phyloP scores from a whole-genome alignment of 2,329 filamentous ascomycete species.

The Zymoseptoria passerinii region DNA sequence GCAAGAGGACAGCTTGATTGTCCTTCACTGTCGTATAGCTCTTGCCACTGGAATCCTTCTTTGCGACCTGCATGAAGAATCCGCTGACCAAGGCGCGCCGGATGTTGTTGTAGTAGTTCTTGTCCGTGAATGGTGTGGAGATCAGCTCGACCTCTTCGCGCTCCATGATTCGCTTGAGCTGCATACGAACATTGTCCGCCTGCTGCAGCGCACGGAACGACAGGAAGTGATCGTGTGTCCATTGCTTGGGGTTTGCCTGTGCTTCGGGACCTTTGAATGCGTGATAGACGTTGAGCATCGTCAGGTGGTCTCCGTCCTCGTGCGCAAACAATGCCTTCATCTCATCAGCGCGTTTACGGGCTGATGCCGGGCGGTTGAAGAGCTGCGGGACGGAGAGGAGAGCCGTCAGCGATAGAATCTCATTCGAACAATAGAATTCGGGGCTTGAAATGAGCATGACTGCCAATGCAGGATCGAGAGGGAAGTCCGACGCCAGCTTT shows the following conservation, averaged over 20 bases:
- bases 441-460: slow-evolving; percentile 86
- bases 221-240: slow-evolving; percentile 98
- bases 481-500: slow-evolving; percentile 96
- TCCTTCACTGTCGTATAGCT: slow-evolving; percentile 97
- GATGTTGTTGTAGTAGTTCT: slow-evolving; percentile 76
- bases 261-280: slow-evolving; percentile 66
- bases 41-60: slow-evolving; percentile 82
- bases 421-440: slow-evolving; percentile 82
- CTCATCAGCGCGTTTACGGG: slow-evolving; percentile 90
- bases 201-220: slow-evolving; percentile 82
- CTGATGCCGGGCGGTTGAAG: slow-evolving; percentile 95
- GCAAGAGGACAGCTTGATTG: slow-evolving; percentile 88
- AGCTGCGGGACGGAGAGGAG: slow-evolving; percentile 76
- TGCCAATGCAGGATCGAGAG: slow-evolving; percentile 87
- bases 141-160: slow-evolving; percentile 75
- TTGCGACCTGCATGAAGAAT: slow-evolving; percentile 90
- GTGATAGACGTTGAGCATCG: slow-evolving; percentile 92
- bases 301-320: slow-evolving; percentile 86
- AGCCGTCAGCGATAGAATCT: slow-evolving; percentile 86
- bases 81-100: slow-evolving; percentile 83
- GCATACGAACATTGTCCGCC: slow-evolving; percentile 84
- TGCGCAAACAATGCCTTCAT: slow-evolving; percentile 98
- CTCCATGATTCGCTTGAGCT: slow-evolving; percentile 88
- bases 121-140: slow-evolving; percentile 53
- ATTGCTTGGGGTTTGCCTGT: slow-evolving; percentile 70